Base-by-base conservation (phyloP, 805 yeast species). In the Wickerhamomyces queroliae region DNA sequence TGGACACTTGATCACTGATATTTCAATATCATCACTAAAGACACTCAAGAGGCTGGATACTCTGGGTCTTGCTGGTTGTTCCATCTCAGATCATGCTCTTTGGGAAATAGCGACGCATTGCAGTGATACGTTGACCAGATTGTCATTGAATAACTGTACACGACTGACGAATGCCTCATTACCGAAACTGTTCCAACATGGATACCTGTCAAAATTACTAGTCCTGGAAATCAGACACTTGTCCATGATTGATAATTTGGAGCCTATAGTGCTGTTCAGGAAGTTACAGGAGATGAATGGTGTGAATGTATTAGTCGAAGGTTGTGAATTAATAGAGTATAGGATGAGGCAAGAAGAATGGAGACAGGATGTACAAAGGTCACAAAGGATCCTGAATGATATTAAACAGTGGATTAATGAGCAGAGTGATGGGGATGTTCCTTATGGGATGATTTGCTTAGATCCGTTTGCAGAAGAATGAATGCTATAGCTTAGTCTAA, bases 1-100 rank as follows among this genome's bases (percentile, higher is more conserved):
- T 37, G 86, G 90, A 25, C 72, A 76, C 30, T 60, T 73, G 23
- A 76, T 90, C 36, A 80, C 95, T 1, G 91, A 86, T 64, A 66
- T 74, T 27, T 77, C 93, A 7, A 58, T 89, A 20, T 63, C 74
- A 11, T 70, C 72, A 11, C 61, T 89, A 22, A 72, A 79, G 9
- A 66, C 67, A 26, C 74, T 74, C 49, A 80, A 55, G 58, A 20
- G 56, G 63, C 17, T 67, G 82, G 34, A 70, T 33, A 88, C 96
- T 0, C 64, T 90, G 33, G 97, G 97, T 0, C 64, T 88, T 17
- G 96, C 97, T 0, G 98, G 98, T 7, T 87, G 96, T 58, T 68
- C 74, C 33, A 72, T 90, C 15, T 76, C 85, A 7, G 96, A 90
- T 62, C 69, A 77, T 32, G 70, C 85, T 5, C 64, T 90, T 13